Evolutionary conservation across 1,284 basidiomycete species (phyloP).

Genomic region (Papiliotrema nemorosa): DNA sequence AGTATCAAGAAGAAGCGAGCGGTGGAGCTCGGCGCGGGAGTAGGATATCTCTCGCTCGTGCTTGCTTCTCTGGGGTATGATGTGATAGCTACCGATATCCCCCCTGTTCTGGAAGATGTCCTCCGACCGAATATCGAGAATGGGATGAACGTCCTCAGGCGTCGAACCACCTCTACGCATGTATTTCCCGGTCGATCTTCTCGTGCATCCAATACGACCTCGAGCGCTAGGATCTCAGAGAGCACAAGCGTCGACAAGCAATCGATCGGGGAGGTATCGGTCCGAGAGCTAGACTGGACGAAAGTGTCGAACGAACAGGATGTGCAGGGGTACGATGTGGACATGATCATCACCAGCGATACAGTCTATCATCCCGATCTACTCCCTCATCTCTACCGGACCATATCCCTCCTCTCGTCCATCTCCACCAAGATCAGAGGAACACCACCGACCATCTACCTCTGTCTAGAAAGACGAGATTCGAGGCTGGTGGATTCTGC

Average conservation of each 20-base stretch:
- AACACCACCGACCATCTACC: constrained; percentile 53
- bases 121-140: constrained; percentile 62
- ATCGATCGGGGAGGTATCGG: not conserved
- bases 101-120: constrained; percentile 63
- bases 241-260: not conserved
- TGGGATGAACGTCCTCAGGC: constrained; percentile 33
- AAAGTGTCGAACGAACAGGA: not conserved
- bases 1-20: constrained; percentile 44
- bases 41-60: constrained; percentile 70
- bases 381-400: constrained; percentile 64
- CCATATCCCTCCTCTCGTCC: constrained; percentile 42
- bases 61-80: constrained; percentile 69
- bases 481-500: constrained; percentile 61
- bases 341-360: constrained; percentile 79
- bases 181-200: not conserved
- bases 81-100: constrained; percentile 74
- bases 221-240: not conserved
- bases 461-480: constrained; percentile 76
- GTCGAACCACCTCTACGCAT: not conserved
- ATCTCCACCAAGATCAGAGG: constrained; percentile 51
- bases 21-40: constrained; percentile 77
- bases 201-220: too few species aligned
- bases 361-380: constrained; percentile 71
- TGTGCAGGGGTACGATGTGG: constrained; percentile 25
- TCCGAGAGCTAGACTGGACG: constrained; percentile 28